Conservation (phyloP, 495 filamentous ascomycete species). For the Tetracladium marchalianum region DNA sequence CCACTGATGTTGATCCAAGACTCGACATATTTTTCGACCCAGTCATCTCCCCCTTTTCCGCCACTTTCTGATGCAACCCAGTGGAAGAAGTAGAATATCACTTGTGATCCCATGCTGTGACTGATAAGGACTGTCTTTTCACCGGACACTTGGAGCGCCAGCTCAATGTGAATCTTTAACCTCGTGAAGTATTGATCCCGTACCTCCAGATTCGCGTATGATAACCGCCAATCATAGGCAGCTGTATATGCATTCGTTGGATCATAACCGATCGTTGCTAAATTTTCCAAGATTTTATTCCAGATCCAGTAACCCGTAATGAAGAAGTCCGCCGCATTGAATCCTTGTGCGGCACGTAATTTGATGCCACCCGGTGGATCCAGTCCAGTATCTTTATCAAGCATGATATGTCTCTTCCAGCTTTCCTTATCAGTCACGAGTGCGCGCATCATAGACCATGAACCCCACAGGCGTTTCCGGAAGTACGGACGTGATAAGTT, state of each 20-base stretch:
- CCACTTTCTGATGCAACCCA: constrained; percentile 80
- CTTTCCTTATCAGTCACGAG: constrained; percentile 83
- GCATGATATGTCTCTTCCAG: constrained; percentile 96
- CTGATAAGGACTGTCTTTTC: constrained; percentile 82
- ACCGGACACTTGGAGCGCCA: constrained; percentile 52
- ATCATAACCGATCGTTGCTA: constrained; percentile 92
- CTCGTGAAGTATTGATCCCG: constrained; percentile 90
- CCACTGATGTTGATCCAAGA: constrained; percentile 97
- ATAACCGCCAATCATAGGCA: constrained; percentile 96
- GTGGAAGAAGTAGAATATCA: constrained; percentile 93
- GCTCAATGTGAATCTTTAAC: constrained; percentile 83
- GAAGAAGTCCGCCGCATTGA: constrained; percentile 97
- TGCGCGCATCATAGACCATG: constrained; percentile 96
- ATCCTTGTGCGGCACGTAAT: constrained; percentile 88
- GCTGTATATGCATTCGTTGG: constrained; percentile 92
- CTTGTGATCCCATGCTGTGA: constrained; percentile 96
- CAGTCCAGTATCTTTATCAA: constrained; percentile 82
- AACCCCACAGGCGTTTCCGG: constrained; percentile 87
- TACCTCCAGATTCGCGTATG: constrained; percentile 76
- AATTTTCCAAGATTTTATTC: constrained; percentile 95
- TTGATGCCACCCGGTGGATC: constrained; percentile 84
- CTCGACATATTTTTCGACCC: constrained; percentile 86
- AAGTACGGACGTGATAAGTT: constrained; percentile 79
- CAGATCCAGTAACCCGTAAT: constrained; percentile 93
- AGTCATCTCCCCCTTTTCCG: constrained; percentile 71